Base-by-base conservation (phyloP, 768 basidiomycete genomes). In the Rhizopogon vesiculosus region DNA sequence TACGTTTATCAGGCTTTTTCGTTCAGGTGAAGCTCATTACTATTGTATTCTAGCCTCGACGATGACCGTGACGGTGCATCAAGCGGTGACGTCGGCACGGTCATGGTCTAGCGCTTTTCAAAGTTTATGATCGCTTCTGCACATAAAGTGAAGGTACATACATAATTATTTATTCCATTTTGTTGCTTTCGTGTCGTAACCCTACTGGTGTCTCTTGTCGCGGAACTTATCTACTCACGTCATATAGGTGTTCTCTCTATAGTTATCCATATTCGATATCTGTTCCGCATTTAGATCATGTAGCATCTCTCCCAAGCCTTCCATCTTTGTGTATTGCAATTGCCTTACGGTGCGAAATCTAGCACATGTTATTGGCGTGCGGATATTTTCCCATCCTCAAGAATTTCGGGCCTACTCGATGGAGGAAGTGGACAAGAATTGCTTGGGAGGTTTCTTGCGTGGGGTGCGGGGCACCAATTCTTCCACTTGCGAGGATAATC, bases 51-150 rank as follows among this genome's bases (percentile, higher is more conserved):
- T 59, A 85, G 84, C 68, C 74, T 87, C 69, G 84, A 88, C 69
- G 86, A 88, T 64, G 86, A 86, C 66, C 72, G 83, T 61, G 86
- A 89, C 62, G 84, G 78, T 10, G 75, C 76, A 16, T 80, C 84
- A 15, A 82, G 76, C 60, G 79, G 78, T 31, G 83, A 82, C 61
- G 83, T 25, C 43, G 71, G 80, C 41, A 80, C 86, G 72, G 28
- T 60, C 22, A 57, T 67, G 38, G 52, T 66, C 48, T 66, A 43
- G 58, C 12, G 8, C 39, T 13, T 16, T 28, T 22, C 22, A 22
- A 22, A 22, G 22, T 22, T 53, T 25, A 3, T 39, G 31, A 29
- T 19, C 31, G 7, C 10, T 18, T 29, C 18, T 44, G 10, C 38
- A 18, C 29, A 15, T 18, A 25, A 22, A 16, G 38, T 13, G 19